These are phyloP conservation scores for Halophytophthora batemanensis DNA, from an alignment of 352 stramenopile genomes.

Conservation along the genomic window DNA sequence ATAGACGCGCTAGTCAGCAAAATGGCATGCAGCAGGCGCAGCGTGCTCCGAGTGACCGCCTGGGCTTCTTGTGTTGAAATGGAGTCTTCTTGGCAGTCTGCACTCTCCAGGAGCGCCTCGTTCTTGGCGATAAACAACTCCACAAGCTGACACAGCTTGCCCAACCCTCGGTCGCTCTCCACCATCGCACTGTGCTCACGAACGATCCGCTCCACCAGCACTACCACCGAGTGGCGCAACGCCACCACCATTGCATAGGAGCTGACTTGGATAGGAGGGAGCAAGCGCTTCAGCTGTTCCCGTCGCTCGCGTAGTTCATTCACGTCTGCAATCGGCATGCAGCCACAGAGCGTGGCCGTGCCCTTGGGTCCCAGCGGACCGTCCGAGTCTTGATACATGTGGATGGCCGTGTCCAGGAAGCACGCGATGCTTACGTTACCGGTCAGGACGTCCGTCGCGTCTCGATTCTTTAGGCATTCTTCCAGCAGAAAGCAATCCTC, in stretches of 20 bases:
- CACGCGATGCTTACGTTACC: slow-evolving; percentile 31
- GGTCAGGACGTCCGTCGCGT: slow-evolving; percentile 17
- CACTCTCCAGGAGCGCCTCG: slow-evolving; percentile 14
- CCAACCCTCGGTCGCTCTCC: slow-evolving; percentile 26
- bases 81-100: slow-evolving; percentile 3
- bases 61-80: slow-evolving; percentile 21
- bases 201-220: slow-evolving; percentile 31
- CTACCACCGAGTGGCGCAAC: slow-evolving; percentile 31
- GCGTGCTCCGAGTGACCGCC: slow-evolving; percentile 28
- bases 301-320: slow-evolving; percentile 27
- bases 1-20: slow-evolving; percentile 19
- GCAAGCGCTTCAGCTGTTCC: slow-evolving; percentile 45
- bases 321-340: slow-evolving; percentile 31
- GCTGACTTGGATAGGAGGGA: slow-evolving; percentile 42
- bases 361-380: slow-evolving; percentile 39
- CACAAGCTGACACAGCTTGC: slow-evolving; percentile 36
- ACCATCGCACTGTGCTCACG: slow-evolving; percentile 31
- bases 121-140: slow-evolving; percentile 40
- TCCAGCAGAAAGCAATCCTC: slow-evolving; percentile 60
- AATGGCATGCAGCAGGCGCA: slow-evolving; percentile 35
- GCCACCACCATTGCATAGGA: slow-evolving; percentile 34
- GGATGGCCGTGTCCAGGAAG: slow-evolving; percentile 58
- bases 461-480: slow-evolving; percentile 34
- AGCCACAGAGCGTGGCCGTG: slow-evolving; percentile 39
- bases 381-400: slow-evolving; percentile 62